Evolutionary conservation across 1,284 basidiomycete genomes (phyloP).

Genomic region (Heimioporus punctisporus): DNA sequence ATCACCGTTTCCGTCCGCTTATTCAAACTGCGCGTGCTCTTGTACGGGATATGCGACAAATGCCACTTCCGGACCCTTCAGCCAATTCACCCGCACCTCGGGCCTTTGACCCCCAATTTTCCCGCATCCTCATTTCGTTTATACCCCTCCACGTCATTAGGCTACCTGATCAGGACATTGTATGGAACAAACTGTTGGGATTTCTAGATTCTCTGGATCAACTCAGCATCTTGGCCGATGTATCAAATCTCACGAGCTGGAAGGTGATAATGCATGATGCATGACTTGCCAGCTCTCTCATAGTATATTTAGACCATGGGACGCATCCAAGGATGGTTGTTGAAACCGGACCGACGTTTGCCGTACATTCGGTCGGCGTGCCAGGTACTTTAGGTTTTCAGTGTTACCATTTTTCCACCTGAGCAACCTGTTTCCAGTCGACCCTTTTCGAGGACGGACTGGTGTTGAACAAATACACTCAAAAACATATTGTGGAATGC

Average conservation of each 20-base stretch:
- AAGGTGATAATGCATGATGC: constrained; percentile 44
- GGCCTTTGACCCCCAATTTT: constrained; percentile 73
- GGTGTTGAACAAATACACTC: constrained; percentile 52
- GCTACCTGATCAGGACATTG: constrained; percentile 49
- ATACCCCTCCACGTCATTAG: constrained; percentile 72
- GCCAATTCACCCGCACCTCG: constrained; percentile 51
- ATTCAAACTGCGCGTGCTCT: constrained; percentile 22
- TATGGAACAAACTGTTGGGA: constrained; percentile 53
- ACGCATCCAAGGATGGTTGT: constrained; percentile 47
- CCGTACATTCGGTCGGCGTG: constrained; percentile 64
- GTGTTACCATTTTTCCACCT: constrained; percentile 2
- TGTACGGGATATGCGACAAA: constrained; percentile 18
- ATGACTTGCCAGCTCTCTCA: constrained; percentile 1
- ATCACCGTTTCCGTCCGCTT: constrained; percentile 16
- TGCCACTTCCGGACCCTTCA: constrained; percentile 35
- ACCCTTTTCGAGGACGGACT: constrained; percentile 58
- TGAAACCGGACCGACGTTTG: constrained; percentile 39
- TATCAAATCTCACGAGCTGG: constrained; percentile 56
- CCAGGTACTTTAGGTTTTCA: constrained; percentile 43
- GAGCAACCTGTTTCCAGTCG: constrained; percentile 41
- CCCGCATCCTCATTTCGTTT: constrained; percentile 69
- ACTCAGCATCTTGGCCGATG: constrained; percentile 45
- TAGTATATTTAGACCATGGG: constrained; percentile 46
- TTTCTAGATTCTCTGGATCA: constrained; percentile 64
- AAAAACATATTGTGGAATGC: constrained; percentile 60